Percentiles rank a stretch among this genome's conserved stretches.
Conservation (phyloP, 1,284 basidiomycete genomes). For the Pseudozyma hubeiensis region DNA sequence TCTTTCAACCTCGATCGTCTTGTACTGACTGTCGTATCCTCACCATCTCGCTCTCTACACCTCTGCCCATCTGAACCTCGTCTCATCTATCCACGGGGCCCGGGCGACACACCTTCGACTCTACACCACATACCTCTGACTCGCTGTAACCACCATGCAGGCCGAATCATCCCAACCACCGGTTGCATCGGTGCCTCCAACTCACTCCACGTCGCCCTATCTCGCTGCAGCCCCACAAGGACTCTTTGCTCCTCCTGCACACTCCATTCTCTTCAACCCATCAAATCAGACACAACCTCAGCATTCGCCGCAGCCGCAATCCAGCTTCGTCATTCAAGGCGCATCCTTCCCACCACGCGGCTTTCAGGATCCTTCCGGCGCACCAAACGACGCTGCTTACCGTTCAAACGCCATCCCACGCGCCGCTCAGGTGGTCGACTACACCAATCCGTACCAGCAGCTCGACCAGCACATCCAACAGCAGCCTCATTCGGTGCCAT, state of each 20-base stretch:
- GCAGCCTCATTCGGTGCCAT: constrained; percentile 26
- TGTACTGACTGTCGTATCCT: constrained; percentile 14
- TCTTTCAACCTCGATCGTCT: constrained; percentile 1
- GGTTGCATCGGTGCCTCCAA: constrained; percentile 11
- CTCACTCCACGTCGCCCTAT: constrained; percentile 32
- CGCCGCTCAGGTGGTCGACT: constrained; percentile 23
- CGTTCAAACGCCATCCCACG: constrained; percentile 32
- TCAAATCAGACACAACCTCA: constrained; percentile 24
- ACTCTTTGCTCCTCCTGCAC: constrained; percentile 26
- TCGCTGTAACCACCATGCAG: constrained; percentile 23
- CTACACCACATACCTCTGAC: constrained; percentile 6
- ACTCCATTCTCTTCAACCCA: constrained; percentile 20
- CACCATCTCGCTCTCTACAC: background rate
- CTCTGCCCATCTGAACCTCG: background rate
- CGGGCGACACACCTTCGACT: constrained; percentile 10
- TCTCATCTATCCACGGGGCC: constrained; percentile 9
- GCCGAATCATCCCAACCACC: constrained; percentile 31
- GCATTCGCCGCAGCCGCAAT: constrained; percentile 19
- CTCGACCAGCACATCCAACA: constrained; percentile 22
- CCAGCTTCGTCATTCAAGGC: constrained; percentile 14
- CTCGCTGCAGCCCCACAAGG: constrained; percentile 29
- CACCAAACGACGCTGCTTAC: constrained; percentile 27
- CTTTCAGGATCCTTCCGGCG: constrained; percentile 23
- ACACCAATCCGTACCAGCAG: constrained; percentile 33
- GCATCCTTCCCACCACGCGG: constrained; percentile 28